phyloP scores from a whole-genome alignment of 106 monocot species.

The Gastrodia elata region DNA sequence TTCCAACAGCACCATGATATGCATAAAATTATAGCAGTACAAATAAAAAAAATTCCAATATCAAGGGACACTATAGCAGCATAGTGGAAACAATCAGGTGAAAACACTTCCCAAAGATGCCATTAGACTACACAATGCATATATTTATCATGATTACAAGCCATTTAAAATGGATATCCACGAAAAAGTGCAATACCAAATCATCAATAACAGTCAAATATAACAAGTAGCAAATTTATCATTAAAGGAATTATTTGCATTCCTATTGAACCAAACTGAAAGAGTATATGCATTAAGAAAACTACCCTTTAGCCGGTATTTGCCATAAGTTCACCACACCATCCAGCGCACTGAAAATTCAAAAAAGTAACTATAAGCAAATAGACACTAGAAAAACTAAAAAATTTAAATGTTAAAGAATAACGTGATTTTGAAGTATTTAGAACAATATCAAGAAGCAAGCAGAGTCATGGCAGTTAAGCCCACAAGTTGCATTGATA shows the following conservation, averaged over 20 bases:
- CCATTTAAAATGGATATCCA: not conserved
- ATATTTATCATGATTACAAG: not conserved
- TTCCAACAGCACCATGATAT: not conserved
- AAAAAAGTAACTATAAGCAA: constrained; percentile 5
- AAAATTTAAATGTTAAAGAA: not conserved
- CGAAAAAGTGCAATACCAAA: not conserved
- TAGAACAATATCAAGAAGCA: not conserved
- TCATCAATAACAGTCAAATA: not conserved
- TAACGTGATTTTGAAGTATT: not conserved
- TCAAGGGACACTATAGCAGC: not conserved
- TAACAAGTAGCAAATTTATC: not conserved
- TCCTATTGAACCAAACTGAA: not conserved
- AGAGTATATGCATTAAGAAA: constrained; percentile 5
- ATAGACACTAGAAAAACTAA: constrained; percentile 6
- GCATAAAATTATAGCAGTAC: not conserved
- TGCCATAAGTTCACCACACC: constrained; percentile 63
- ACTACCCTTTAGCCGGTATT: constrained; percentile 39
- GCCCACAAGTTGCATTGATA: not conserved
- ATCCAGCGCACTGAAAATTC: constrained; percentile 57
- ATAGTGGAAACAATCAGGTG: not conserved
- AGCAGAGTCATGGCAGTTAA: not conserved
- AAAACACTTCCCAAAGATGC: not conserved
- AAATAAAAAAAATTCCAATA: not conserved
- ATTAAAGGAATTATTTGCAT: not conserved
- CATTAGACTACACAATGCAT: not conserved